phyloP scores from a whole-genome alignment of 495 filamentous ascomycete species.

The Trichoderma erinaceum region DNA sequence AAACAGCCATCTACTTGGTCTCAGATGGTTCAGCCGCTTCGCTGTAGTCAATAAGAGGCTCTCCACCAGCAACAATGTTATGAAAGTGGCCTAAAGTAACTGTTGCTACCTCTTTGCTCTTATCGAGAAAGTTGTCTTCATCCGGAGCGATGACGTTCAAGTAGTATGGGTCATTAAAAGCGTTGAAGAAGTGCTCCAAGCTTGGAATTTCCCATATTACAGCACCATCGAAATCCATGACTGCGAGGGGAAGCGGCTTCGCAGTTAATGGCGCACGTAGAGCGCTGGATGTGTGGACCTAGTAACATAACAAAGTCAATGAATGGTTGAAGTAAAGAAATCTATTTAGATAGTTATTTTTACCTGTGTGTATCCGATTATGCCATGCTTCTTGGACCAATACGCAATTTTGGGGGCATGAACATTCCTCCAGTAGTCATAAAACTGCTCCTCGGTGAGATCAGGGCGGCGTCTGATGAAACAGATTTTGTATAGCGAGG shows the following conservation, averaged over 20 bases:
- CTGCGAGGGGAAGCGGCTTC: not conserved
- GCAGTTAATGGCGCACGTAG: not conserved
- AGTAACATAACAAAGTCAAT: not conserved
- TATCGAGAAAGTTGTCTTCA: constrained; percentile 15
- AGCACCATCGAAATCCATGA: constrained; percentile 15
- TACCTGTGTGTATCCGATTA: constrained; percentile 16
- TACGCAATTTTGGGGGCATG: constrained; percentile 14
- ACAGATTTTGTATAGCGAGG: not conserved
- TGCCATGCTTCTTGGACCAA: constrained; percentile 17
- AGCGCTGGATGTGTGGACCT: constrained; percentile 8
- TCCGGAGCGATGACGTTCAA: constrained; percentile 12
- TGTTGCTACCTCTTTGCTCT: constrained; percentile 8
- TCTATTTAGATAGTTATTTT: too few species aligned
- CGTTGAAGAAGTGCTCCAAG: constrained; percentile 3
- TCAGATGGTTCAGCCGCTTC: not conserved
- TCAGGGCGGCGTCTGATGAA: constrained; percentile 14
- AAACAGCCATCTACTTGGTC: not conserved
- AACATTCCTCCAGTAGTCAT: constrained; percentile 17
- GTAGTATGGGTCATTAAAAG: constrained; percentile 16
- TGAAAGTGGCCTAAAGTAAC: not conserved
- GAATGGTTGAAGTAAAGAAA: not conserved
- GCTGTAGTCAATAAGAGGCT: not conserved
- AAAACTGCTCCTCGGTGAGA: constrained; percentile 14
- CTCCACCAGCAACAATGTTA: not conserved
- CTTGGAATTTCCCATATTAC: constrained; percentile 10